These are phyloP conservation scores for Corynespora cassiicola DNA, from an alignment of 2,329 filamentous ascomycete genomes.

Conservation along the genomic window DNA sequence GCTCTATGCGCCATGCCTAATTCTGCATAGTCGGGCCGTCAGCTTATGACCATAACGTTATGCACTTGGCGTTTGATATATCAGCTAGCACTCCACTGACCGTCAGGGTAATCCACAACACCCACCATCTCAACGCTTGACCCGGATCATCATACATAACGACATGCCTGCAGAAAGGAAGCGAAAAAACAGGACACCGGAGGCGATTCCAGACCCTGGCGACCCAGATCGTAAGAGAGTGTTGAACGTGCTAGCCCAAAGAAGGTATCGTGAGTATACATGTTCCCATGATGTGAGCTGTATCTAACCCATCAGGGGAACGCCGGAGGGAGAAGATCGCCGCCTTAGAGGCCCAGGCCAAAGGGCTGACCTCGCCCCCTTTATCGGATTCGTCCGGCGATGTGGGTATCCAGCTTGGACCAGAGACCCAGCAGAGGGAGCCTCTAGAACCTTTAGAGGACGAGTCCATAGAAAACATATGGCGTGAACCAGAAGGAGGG, in stretches of 20 bases:
- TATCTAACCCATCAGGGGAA: constrained; percentile 23
- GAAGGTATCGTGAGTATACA: constrained; percentile 33
- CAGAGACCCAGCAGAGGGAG: background rate
- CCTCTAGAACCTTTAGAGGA: constrained; percentile 3
- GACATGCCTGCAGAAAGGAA: constrained; percentile 27
- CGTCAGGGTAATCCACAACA: background rate
- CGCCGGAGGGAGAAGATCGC: constrained; percentile 31
- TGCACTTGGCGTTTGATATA: constrained; percentile 15
- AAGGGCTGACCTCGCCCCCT: constrained; percentile 1
- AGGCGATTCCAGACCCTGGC: constrained; percentile 26
- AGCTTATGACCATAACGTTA: constrained; percentile 34
- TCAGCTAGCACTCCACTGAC: constrained; percentile 1
- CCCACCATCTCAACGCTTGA: constrained; percentile 8
- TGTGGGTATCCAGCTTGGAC: constrained; percentile 1
- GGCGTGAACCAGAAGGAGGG: constrained; percentile 5
- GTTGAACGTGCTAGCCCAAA: constrained; percentile 38
- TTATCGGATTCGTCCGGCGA: constrained; percentile 2
- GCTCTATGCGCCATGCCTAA: constrained; percentile 10
- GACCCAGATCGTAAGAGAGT: constrained; percentile 39
- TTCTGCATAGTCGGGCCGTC: constrained; percentile 4
- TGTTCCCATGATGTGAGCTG: background rate
- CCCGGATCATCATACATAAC: constrained; percentile 17
- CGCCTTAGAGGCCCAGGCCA: constrained; percentile 30
- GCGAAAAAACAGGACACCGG: constrained; percentile 26
- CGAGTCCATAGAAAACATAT: constrained; percentile 14